Evolutionary conservation across 2,329 filamentous ascomycete genomes (phyloP).

Genomic region (Xylariomycetidae sp.): DNA sequence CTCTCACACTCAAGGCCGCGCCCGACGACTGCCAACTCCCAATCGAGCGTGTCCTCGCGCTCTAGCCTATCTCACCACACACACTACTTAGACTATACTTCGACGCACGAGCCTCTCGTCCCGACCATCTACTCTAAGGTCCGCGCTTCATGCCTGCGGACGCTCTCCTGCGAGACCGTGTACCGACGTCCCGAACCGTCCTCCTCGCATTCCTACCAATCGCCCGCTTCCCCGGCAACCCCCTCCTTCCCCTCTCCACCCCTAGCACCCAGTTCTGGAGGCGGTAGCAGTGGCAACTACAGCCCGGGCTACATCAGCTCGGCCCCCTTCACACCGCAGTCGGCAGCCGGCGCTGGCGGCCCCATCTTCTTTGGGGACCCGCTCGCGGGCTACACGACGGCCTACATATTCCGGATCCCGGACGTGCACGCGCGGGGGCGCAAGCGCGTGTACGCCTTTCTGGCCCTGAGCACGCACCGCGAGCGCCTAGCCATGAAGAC

Average conservation of each 20-base stretch:
- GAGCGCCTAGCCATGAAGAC: slow-evolving; percentile 63
- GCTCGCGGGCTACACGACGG: slow-evolving; percentile 61
- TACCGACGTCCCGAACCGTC: slow-evolving; percentile 47
- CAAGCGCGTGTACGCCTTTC: slow-evolving; percentile 64
- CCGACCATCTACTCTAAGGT: slow-evolving; percentile 63
- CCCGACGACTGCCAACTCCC: slow-evolving; percentile 43
- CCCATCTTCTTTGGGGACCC: slow-evolving; percentile 67
- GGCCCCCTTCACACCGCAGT: slow-evolving; percentile 43
- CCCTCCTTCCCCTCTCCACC: slow-evolving; percentile 35
- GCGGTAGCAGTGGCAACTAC: too few relatives aligned
- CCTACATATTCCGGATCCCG: slow-evolving; percentile 66
- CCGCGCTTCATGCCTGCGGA: slow-evolving; percentile 61
- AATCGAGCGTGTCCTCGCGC: slow-evolving; percentile 50
- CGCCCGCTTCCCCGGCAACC: slow-evolving; percentile 30
- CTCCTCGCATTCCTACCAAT: slow-evolving; percentile 25
- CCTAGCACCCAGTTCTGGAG: too few relatives aligned
- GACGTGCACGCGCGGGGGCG: slow-evolving; percentile 64
- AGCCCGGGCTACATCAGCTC: slow-evolving; percentile 47
- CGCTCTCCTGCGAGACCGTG: slow-evolving; percentile 62
- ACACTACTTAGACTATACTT: slow-evolving; percentile 65
- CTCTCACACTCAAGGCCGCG: slow-evolving; percentile 38
- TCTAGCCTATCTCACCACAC: slow-evolving; percentile 48
- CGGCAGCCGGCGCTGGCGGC: slow-evolving; percentile 53
- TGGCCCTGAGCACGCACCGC: slow-evolving; percentile 61
- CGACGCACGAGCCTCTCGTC: slow-evolving; percentile 59